Conservation (phyloP, 768 basidiomycete species). For the Pleurotus tuber-regium region DNA sequence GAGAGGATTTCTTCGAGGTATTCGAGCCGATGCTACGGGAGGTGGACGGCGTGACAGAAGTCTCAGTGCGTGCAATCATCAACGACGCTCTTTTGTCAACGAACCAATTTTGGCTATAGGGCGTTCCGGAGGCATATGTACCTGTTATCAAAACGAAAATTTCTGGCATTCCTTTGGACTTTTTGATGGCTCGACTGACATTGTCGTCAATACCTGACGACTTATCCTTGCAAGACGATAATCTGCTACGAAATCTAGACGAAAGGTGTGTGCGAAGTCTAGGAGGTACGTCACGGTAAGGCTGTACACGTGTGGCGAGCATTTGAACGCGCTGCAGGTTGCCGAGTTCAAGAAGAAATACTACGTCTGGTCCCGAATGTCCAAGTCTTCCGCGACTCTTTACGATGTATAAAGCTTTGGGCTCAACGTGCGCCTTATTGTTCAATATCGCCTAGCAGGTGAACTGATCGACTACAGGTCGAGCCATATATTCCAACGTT, state of each 20-base stretch:
- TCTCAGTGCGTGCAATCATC: constrained; percentile 63
- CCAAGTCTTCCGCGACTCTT: constrained; percentile 88
- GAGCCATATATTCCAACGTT: constrained; percentile 97
- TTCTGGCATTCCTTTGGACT: constrained; percentile 89
- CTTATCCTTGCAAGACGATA: constrained; percentile 86
- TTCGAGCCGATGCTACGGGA: constrained; percentile 89
- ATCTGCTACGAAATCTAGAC: constrained; percentile 87
- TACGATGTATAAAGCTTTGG: constrained; percentile 98
- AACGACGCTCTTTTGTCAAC: not conserved
- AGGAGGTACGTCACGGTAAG: constrained; percentile 54
- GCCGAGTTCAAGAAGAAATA: constrained; percentile 94
- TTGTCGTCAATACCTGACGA: constrained; percentile 90
- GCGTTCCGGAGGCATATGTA: constrained; percentile 95
- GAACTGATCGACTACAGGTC: constrained; percentile 44
- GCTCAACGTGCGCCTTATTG: constrained; percentile 71
- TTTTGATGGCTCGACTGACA: constrained; percentile 88
- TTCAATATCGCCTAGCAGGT: not conserved
- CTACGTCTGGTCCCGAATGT: constrained; percentile 93
- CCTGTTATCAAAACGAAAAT: constrained; percentile 94
- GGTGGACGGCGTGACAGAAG: constrained; percentile 80
- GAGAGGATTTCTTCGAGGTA: constrained; percentile 93
- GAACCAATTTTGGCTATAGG: constrained; percentile 43
- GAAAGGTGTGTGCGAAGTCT: constrained; percentile 95
- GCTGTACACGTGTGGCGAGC: not conserved
- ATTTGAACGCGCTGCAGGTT: constrained; percentile 51